Conservation (phyloP, 2,329 filamentous ascomycete genomes). For the Fusarium coffeatum region DNA sequence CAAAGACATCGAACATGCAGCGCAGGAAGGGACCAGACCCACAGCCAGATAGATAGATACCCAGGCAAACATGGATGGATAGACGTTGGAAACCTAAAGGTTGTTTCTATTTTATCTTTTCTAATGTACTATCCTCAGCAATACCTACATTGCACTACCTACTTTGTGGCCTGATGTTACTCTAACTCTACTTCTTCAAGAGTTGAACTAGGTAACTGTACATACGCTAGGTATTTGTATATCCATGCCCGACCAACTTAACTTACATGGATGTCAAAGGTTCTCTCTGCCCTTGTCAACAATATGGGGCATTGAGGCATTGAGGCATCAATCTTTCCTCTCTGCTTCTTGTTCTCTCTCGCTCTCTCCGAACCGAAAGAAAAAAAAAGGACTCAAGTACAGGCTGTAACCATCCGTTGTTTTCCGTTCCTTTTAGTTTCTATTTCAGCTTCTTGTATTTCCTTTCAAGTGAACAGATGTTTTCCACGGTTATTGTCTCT, state of each 20-base stretch:
- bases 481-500: constrained; percentile 3
- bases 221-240: constrained; percentile 22
- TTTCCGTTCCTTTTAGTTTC: constrained; percentile 16
- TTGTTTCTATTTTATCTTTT: constrained; percentile 16
- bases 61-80: background rate
- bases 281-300: constrained; percentile 37
- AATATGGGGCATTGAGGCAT: constrained; percentile 31
- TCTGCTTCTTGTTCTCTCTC: constrained; percentile 20
- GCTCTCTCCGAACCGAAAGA: constrained; percentile 4
- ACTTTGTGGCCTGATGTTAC: constrained; percentile 9
- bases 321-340: constrained; percentile 24
- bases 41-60: constrained; percentile 10
- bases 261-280: constrained; percentile 37
- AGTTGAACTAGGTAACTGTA: constrained; percentile 6
- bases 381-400: constrained; percentile 7
- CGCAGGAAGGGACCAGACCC: constrained; percentile 12
- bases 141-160: background rate
- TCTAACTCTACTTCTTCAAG: constrained; percentile 22
- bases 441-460: constrained; percentile 14
- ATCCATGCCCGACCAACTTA: constrained; percentile 32
- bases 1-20: background rate
- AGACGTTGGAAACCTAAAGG: constrained; percentile 17
- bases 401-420: constrained; percentile 1
- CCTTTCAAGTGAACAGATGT: background rate
- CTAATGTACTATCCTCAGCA: background rate